phyloP scores from a whole-genome alignment of 345 rosid genomes.

The Lumnitzera racemosa region DNA sequence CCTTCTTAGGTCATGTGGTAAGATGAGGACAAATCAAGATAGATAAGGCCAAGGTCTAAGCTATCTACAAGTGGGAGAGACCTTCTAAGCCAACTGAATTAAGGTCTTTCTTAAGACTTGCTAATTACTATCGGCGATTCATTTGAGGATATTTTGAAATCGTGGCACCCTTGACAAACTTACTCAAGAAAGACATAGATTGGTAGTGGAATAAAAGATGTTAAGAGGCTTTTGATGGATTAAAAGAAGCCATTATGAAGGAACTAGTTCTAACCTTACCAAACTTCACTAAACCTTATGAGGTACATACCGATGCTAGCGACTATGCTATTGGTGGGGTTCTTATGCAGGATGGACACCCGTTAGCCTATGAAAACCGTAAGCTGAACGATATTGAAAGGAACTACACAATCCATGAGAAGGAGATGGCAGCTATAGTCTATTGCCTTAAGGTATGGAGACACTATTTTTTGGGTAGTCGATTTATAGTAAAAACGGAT shows the following conservation, averaged over 20 bases:
- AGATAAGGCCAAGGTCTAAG: background rate
- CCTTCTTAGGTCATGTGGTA: no score
- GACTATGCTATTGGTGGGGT: background rate
- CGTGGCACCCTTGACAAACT: no score
- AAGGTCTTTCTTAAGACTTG: background rate
- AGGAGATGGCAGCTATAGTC: background rate
- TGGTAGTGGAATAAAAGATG: no score
- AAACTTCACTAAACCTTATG: background rate
- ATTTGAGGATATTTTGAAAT: no score
- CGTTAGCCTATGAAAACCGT: background rate
- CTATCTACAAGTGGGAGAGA: background rate
- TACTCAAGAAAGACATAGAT: no score
- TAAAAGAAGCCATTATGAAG: background rate
- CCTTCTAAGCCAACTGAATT: background rate
- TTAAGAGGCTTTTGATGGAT: no score
- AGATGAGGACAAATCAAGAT: no score
- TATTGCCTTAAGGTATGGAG: no score
- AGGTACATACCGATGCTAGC: background rate
- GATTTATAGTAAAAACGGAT: no score
- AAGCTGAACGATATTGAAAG: background rate
- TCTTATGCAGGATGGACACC: background rate
- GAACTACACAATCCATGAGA: background rate
- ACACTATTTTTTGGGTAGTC: no score
- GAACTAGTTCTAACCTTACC: background rate
- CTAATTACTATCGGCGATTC: background rate